phyloP scores from a whole-genome alignment of 1,139 yeast species.

The Candida buenavistaensis region DNA sequence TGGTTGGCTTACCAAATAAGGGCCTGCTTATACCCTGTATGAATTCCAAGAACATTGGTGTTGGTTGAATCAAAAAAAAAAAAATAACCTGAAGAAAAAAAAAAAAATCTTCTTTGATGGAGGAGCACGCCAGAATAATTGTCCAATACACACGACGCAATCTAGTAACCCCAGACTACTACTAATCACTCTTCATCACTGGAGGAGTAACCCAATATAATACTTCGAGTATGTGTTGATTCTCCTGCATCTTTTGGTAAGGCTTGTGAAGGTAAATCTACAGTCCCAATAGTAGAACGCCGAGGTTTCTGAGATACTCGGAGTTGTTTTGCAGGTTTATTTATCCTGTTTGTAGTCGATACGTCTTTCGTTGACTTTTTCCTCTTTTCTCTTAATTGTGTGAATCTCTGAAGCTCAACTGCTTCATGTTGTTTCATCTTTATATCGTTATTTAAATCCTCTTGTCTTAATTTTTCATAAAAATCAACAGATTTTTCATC shows the following conservation, averaged over 20 bases:
- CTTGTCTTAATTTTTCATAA: conserved; percentile 22
- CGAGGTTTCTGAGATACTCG: too few species aligned
- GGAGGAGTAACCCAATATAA: conserved; percentile 12
- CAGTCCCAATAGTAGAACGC: too few species aligned
- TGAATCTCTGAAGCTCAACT: conserved; percentile 12
- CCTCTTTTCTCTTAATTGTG: conserved; percentile 7
- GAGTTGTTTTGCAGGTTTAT: not conserved
- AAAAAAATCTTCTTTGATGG: not conserved
- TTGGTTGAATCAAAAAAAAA: not conserved
- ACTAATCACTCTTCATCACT: conserved; percentile 11
- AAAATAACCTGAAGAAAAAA: not conserved
- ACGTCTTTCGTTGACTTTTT: conserved; percentile 1
- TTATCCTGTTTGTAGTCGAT: not conserved
- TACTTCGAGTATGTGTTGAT: not conserved
- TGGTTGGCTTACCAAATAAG: conserved; percentile 21
- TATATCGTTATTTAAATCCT: conserved; percentile 18
- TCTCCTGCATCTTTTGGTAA: not conserved
- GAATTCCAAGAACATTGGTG: conserved; percentile 14
- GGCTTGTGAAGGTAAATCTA: too few species aligned
- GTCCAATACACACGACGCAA: not conserved
- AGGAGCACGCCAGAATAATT: too few species aligned
- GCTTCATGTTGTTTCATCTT: conserved; percentile 12
- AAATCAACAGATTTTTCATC: conserved; percentile 30
- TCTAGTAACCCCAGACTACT: not conserved
- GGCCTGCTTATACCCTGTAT: conserved; percentile 19